Evolutionary conservation across 306 rosid genomes (phyloP).

Genomic region (Mimosa pudica): DNA sequence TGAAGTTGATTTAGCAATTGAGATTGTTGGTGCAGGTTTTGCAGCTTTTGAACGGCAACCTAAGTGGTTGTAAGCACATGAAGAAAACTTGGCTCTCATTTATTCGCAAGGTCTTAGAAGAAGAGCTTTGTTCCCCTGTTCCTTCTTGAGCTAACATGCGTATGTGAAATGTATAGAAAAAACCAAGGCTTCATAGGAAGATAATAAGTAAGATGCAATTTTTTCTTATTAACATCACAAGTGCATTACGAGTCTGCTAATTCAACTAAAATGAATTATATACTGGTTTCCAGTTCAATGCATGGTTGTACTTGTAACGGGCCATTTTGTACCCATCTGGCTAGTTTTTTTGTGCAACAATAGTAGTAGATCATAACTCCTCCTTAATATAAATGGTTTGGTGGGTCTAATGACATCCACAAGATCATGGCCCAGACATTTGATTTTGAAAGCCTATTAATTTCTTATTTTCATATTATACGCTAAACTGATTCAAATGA

Average conservation of each 20-base stretch:
- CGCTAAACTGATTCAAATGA: not conserved
- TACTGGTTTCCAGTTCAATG: not conserved
- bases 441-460: not conserved
- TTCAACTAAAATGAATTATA: not conserved
- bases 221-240: constrained; percentile 5
- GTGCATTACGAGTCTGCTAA: not conserved
- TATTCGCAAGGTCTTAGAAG: constrained; percentile 59
- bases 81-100: constrained; percentile 61
- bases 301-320: not conserved
- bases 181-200: not conserved
- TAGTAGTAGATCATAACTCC: not conserved
- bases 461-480: not conserved
- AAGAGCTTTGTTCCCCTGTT: constrained; percentile 37
- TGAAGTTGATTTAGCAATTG: constrained; percentile 19
- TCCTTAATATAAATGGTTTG: not conserved
- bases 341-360: not conserved
- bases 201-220: not conserved
- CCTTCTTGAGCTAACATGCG: not conserved
- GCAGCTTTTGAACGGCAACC: constrained; percentile 73
- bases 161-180: constrained; percentile 1
- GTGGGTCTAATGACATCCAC: not conserved
- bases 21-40: constrained; percentile 59
- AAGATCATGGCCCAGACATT: not conserved
- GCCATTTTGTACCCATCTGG: not conserved
- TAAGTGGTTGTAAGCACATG: constrained; percentile 68